Conservation (phyloP, 306 rosid species). For the Rosa lucieae region DNA sequence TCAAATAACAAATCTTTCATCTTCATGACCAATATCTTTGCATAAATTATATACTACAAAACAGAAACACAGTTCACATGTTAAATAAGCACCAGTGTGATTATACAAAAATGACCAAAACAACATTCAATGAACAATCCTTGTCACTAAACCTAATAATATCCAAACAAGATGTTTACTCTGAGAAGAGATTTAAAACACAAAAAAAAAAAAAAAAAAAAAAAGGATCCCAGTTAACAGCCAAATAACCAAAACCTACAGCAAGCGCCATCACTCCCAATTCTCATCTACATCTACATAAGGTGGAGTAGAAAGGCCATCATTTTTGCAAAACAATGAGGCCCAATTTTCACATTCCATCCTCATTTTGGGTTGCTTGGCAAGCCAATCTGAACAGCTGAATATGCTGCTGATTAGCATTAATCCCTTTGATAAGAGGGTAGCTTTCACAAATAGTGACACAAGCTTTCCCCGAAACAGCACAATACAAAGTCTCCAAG, state of each 20-base stretch:
- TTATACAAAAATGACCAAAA: not conserved
- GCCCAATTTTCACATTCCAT: not conserved
- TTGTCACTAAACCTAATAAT: not conserved
- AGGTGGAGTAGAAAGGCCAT: not conserved
- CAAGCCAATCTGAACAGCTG: not conserved
- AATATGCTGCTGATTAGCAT: no score
- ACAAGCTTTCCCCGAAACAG: no score
- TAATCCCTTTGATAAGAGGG: no score
- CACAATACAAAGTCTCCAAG: no score
- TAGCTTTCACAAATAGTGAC: no score
- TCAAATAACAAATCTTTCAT: conserved; percentile 56
- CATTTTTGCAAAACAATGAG: not conserved
- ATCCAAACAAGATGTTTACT: not conserved
- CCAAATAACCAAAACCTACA: not conserved
- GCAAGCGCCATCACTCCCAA: not conserved
- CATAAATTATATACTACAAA: conserved; percentile 77
- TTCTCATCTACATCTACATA: not conserved
- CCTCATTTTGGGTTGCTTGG: not conserved
- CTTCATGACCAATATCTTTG: conserved; percentile 77
- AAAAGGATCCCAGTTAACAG: not conserved
- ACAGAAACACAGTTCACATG: conserved; percentile 5
- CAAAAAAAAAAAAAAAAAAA: not conserved
- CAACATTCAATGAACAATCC: not conserved
- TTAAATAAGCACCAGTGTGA: not conserved
- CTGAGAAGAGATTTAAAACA: not conserved